phyloP scores from a whole-genome alignment of 805 yeast species.

The Saitoella complicata region DNA sequence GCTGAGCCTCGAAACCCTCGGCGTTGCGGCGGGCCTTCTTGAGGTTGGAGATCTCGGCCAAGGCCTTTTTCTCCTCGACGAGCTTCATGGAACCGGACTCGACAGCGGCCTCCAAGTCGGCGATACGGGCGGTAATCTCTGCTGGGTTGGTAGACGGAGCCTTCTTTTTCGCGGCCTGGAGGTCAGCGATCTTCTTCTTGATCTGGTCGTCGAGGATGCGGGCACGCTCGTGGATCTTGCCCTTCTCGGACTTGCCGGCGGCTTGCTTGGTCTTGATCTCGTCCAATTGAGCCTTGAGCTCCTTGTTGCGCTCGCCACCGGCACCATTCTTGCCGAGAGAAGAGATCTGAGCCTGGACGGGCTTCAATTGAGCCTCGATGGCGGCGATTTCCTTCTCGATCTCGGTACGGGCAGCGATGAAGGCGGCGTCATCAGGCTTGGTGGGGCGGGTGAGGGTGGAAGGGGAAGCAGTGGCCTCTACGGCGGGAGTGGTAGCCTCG shows the following conservation, averaged over 20 bases:
- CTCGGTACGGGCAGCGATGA: no score
- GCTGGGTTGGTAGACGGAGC: conserved; percentile 31
- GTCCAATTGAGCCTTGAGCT: conserved; percentile 14
- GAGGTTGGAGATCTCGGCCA: conserved; percentile 72
- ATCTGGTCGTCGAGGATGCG: background rate
- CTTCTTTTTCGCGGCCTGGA: conserved; percentile 1
- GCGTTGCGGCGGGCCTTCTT: conserved; percentile 71
- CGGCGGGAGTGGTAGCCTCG: no score
- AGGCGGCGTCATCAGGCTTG: no score
- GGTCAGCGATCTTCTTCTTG: background rate
- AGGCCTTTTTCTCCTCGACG: conserved; percentile 75
- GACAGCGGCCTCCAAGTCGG: conserved; percentile 48
- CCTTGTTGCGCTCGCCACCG: background rate
- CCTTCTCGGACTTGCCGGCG: conserved; percentile 31
- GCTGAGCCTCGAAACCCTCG: conserved; percentile 53
- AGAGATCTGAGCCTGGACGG: no score
- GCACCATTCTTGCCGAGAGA: no score
- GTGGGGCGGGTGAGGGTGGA: no score
- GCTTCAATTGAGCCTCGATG: no score
- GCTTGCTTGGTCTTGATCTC: conserved; percentile 21
- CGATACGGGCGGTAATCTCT: conserved; percentile 54
- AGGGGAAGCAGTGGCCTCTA: no score
- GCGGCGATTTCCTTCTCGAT: no score
- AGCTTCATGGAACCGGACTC: conserved; percentile 66
- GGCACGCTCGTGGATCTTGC: conserved; percentile 6